Conservation (phyloP, 2,329 filamentous ascomycete species). For the Tympanopsis confertula region DNA sequence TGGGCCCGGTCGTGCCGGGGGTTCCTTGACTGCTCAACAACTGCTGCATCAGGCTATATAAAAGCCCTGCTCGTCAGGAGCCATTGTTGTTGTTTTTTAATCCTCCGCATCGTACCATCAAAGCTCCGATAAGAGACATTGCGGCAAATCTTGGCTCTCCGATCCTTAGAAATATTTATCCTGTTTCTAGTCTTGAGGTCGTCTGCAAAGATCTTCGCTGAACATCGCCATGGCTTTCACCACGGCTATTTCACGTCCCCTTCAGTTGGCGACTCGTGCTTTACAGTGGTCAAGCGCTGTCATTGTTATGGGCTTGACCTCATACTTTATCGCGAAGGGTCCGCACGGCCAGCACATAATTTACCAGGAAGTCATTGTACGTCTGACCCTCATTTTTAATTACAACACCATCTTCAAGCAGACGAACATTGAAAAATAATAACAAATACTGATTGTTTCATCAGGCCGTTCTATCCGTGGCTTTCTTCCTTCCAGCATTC, state of each 20-base stretch:
- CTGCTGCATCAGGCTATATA: too few species aligned
- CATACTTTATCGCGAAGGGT: conserved; percentile 21
- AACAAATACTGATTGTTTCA: not conserved
- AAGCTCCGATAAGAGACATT: too few species aligned
- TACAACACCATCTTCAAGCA: not conserved
- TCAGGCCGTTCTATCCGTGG: conserved; percentile 19
- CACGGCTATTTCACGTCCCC: conserved; percentile 13
- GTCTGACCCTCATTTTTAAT: conserved; percentile 5
- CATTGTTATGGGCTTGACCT: conserved; percentile 26
- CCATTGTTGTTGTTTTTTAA: too few species aligned
- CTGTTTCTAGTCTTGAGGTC: too few species aligned
- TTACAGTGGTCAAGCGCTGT: conserved; percentile 23
- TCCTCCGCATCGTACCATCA: too few species aligned
- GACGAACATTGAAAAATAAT: too few species aligned
- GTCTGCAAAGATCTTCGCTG: too few species aligned
- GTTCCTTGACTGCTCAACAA: too few species aligned
- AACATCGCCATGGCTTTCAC: conserved; percentile 9
- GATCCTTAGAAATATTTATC: too few species aligned
- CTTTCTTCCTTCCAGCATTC: conserved; percentile 27
- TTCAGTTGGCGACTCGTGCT: conserved; percentile 15
- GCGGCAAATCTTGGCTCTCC: too few species aligned
- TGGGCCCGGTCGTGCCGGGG: too few species aligned
- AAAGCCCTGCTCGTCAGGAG: too few species aligned
- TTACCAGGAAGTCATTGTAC: conserved; percentile 25
- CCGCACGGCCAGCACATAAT: conserved; percentile 18